phyloP scores from a whole-genome alignment of 306 rosid genomes.

The Malus sylvestris region DNA sequence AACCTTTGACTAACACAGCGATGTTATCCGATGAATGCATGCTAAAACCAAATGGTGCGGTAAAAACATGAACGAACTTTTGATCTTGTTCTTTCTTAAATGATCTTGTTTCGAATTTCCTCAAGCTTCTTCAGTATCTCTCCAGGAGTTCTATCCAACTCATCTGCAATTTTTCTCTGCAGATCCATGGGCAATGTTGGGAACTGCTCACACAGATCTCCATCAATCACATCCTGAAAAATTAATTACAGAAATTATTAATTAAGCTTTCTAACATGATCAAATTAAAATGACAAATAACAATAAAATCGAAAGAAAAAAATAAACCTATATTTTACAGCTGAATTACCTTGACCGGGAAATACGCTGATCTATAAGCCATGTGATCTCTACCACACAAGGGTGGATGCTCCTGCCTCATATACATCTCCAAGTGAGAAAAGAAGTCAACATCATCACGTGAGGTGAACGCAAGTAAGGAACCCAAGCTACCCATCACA shows the following conservation, averaged over 20 bases:
- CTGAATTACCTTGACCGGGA: constrained; percentile 78
- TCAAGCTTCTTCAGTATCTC: constrained; percentile 91
- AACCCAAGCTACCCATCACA: constrained; percentile 94
- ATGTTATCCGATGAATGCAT: not conserved
- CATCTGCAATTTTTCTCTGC: constrained; percentile 96
- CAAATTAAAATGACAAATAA: not conserved
- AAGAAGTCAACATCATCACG: constrained; percentile 97
- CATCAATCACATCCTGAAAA: constrained; percentile 90
- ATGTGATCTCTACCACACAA: constrained; percentile 98
- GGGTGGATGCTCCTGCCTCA: constrained; percentile 98
- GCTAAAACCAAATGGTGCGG: not conserved
- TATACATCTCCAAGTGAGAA: constrained; percentile 93
- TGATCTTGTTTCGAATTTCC: constrained; percentile 87
- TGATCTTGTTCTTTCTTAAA: constrained; percentile 31
- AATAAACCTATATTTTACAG: not conserved
- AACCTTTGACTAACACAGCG: not conserved
- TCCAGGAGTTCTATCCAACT: constrained; percentile 91
- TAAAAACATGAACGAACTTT: constrained; percentile 20
- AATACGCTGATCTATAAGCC: constrained; percentile 93
- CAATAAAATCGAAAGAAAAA: not conserved
- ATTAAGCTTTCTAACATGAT: not conserved
- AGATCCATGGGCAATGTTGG: constrained; percentile 91
- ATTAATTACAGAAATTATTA: not conserved
- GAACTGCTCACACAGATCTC: constrained; percentile 96
- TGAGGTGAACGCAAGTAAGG: constrained; percentile 89